Conservation (phyloP, 768 basidiomycete genomes). For the Hygrocybe punicea region DNA sequence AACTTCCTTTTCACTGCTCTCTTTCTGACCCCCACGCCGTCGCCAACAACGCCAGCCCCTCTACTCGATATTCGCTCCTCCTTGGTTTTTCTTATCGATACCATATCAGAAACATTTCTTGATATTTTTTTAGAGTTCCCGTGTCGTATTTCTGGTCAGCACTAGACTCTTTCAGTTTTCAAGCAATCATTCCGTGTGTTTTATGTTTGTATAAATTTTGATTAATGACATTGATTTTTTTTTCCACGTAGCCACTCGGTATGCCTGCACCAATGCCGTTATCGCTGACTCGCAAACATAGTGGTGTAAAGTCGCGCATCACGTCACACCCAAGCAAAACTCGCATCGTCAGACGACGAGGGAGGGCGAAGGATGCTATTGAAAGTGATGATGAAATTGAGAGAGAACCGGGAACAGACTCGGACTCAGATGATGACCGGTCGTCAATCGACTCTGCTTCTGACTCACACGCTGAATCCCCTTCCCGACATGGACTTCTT, state of each 20-base stretch:
- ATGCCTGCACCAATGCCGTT: constrained; percentile 48
- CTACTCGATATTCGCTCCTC: not conserved
- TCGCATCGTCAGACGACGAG: constrained; percentile 56
- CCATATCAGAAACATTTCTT: not conserved
- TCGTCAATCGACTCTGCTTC: constrained; percentile 59
- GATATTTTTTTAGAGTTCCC: not conserved
- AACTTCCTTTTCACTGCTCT: not conserved
- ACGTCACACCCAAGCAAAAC: constrained; percentile 40
- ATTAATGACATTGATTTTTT: not conserved
- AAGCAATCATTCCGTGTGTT: too few relatives aligned
- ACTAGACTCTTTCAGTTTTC: too few relatives aligned
- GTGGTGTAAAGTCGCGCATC: constrained; percentile 34
- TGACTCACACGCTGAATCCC: constrained; percentile 71
- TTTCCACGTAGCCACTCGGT: constrained; percentile 13
- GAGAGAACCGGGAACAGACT: constrained; percentile 68
- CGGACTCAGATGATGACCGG: constrained; percentile 58
- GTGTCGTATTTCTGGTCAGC: too few relatives aligned
- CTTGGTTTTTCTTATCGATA: too few relatives aligned
- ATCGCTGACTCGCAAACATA: constrained; percentile 32
- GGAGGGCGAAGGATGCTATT: constrained; percentile 53
- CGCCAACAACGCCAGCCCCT: not conserved
- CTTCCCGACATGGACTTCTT: constrained; percentile 57
- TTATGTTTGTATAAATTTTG: too few relatives aligned
- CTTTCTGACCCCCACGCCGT: not conserved
- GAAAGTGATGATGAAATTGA: constrained; percentile 78